These are phyloP conservation scores for Volvox reticuliferus DNA, from an alignment of 139 green algal species.

Conservation along the genomic window DNA sequence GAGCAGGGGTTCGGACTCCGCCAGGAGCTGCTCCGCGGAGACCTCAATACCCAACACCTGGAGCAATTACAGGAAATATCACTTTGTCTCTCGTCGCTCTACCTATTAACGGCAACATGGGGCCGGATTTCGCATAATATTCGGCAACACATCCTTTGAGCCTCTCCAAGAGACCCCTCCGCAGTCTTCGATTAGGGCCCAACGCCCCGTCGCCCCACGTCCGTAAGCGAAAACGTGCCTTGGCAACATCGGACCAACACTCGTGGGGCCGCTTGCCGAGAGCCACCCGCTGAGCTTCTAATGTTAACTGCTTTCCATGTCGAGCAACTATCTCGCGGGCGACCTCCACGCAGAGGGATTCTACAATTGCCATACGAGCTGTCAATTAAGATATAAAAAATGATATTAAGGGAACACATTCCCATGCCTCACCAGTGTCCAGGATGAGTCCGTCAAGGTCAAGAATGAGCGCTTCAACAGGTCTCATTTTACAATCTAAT, in stretches of 20 bases:
- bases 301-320: constrained; percentile 63
- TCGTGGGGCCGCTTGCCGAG: constrained; percentile 85
- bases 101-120: not conserved
- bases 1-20: constrained; percentile 71
- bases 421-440: constrained; percentile 71
- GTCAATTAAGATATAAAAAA: not conserved
- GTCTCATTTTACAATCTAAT: not conserved
- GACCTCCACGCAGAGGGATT: constrained; percentile 78
- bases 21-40: constrained; percentile 72
- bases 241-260: constrained; percentile 71
- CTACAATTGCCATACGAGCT: constrained; percentile 3
- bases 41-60: constrained; percentile 57
- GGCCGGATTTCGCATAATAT: not conserved
- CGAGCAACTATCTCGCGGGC: constrained; percentile 60
- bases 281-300: constrained; percentile 34
- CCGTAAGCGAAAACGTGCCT: constrained; percentile 14
- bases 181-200: not conserved
- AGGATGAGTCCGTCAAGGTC: constrained; percentile 89
- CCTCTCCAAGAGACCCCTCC: not conserved
- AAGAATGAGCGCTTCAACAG: constrained; percentile 66
- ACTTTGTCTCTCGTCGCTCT: not conserved
- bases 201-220: not conserved
- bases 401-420: not conserved
- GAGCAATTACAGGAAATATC: not conserved
- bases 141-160: not conserved